A percentile compares a stretch with the other conserved stretches of the same genome.
These are phyloP conservation scores for Fusarium transvaalense DNA, from an alignment of 2,329 filamentous ascomycete species.

Conservation along the genomic window DNA sequence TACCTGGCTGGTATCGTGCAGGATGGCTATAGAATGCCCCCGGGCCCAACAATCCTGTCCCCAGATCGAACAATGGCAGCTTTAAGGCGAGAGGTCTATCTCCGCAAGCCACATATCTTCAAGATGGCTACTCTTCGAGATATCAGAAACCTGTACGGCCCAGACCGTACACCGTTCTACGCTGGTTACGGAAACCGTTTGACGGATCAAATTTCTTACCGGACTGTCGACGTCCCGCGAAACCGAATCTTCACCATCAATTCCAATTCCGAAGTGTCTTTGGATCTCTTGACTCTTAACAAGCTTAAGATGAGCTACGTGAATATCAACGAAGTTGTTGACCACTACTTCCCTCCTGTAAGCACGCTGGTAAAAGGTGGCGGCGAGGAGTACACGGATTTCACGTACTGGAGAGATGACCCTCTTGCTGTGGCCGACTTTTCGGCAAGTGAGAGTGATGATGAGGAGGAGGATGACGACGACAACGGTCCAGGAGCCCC, in stretches of 20 bases:
- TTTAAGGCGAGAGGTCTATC: constrained; percentile 89
- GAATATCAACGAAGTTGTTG: constrained; percentile 95
- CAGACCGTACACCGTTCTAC: constrained; percentile 86
- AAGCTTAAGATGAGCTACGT: constrained; percentile 98
- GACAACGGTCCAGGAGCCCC: constrained; percentile 68
- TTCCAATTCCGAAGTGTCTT: constrained; percentile 92
- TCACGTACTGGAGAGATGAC: constrained; percentile 92
- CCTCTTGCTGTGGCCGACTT: constrained; percentile 91
- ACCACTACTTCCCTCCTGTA: constrained; percentile 97
- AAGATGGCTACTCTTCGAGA: constrained; percentile 99
- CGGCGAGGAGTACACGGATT: constrained; percentile 96
- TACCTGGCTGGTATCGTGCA: constrained; percentile 93
- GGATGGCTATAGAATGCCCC: constrained; percentile 86
- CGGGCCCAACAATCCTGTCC: constrained; percentile 93
- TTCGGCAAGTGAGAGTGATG: constrained; percentile 78
- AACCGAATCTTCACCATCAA: constrained; percentile 99
- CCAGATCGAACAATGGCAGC: constrained; percentile 96
- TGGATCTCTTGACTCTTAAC: constrained; percentile 90
- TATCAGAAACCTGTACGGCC: constrained; percentile 87
- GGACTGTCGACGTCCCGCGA: constrained; percentile 93
- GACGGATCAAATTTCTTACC: constrained; percentile 95
- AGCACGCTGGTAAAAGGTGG: constrained; percentile 88
- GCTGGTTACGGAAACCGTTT: constrained; percentile 97
- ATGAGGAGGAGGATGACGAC: constrained; percentile 60
- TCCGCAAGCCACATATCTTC: constrained; percentile 97